A percentile compares a stretch with the other conserved stretches of the same genome.
Evolutionary conservation across 2,329 filamentous ascomycete genomes (phyloP).

Genomic region (Calonectria montana): DNA sequence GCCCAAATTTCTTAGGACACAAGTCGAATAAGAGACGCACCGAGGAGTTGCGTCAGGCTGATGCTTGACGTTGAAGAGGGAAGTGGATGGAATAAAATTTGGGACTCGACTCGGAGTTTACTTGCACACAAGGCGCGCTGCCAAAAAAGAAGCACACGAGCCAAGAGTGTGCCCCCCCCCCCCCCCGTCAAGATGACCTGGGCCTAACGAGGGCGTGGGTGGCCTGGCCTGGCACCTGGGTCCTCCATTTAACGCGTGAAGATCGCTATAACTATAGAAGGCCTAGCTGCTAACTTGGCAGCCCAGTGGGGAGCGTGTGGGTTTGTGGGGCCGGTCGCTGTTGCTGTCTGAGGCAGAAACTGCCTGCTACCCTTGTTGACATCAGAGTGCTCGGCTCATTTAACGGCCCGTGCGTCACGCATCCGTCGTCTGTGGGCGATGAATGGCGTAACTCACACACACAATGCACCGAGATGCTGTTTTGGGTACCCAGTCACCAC

Average conservation of each 20-base stretch:
- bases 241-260: neutral
- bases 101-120: conserved; percentile 27
- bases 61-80: conserved; percentile 37
- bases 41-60: conserved; percentile 39
- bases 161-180: conserved; percentile 10
- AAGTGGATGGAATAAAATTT: conserved; percentile 42
- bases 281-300: neutral
- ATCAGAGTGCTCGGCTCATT: neutral
- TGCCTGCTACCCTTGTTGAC: neutral
- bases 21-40: conserved; percentile 29
- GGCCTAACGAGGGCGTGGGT: neutral
- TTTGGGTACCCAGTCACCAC: neutral
- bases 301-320: neutral
- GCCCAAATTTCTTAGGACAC: conserved; percentile 10
- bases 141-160: conserved; percentile 22
- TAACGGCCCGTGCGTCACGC: neutral
- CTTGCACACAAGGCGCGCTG: conserved; percentile 23
- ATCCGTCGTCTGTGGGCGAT: conserved; percentile 1
- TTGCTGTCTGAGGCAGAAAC: conserved; percentile 9
- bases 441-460: neutral
- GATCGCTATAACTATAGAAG: conserved; percentile 3
- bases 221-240: conserved; percentile 2
- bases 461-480: neutral
- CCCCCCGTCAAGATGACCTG: neutral
- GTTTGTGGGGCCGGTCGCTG: neutral